Evolutionary conservation across 768 basidiomycete species (phyloP).

Genomic region (Leccinum rimulosum): DNA sequence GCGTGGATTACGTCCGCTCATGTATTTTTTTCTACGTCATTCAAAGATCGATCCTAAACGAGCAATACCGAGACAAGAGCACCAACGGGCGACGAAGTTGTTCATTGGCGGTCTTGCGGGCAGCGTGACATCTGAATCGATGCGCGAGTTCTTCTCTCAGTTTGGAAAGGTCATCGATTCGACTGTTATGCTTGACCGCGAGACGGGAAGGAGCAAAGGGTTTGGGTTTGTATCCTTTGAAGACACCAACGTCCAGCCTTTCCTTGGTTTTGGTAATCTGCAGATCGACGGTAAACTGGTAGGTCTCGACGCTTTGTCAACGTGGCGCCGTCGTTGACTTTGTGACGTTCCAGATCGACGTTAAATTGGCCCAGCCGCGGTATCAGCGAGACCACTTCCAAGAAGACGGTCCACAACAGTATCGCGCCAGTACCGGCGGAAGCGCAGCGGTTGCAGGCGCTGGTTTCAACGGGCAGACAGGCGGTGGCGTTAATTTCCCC

Average conservation of each 20-base stretch:
- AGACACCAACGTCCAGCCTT: slow-evolving; percentile 84
- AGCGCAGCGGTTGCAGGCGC: slow-evolving; percentile 13
- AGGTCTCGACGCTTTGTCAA: slow-evolving; percentile 28
- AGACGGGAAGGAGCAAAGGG: slow-evolving; percentile 92
- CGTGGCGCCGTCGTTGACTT: neutral
- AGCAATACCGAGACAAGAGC: slow-evolving; percentile 95
- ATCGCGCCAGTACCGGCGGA: slow-evolving; percentile 7
- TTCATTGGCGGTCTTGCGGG: slow-evolving; percentile 95
- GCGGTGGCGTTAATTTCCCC: slow-evolving; percentile 36
- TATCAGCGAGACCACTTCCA: slow-evolving; percentile 70
- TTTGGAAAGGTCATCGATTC: slow-evolving; percentile 97
- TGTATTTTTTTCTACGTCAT: slow-evolving; percentile 14
- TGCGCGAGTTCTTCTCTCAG: slow-evolving; percentile 91
- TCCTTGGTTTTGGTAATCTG: slow-evolving; percentile 84
- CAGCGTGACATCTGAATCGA: slow-evolving; percentile 88
- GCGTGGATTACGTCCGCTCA: slow-evolving; percentile 17
- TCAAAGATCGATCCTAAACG: slow-evolving; percentile 98
- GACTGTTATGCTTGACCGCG: slow-evolving; percentile 97
- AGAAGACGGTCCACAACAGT: slow-evolving; percentile 37
- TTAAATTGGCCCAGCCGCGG: slow-evolving; percentile 93
- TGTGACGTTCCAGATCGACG: slow-evolving; percentile 71
- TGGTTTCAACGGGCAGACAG: slow-evolving; percentile 34
- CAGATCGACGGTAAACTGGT: slow-evolving; percentile 96
- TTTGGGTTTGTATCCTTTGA: slow-evolving; percentile 98
- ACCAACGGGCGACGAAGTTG: slow-evolving; percentile 88